A percentile compares a stretch with the other conserved stretches of the same genome.
Conservation (phyloP, 352 stramenopile genomes). For the Phytophthora sp. region DNA sequence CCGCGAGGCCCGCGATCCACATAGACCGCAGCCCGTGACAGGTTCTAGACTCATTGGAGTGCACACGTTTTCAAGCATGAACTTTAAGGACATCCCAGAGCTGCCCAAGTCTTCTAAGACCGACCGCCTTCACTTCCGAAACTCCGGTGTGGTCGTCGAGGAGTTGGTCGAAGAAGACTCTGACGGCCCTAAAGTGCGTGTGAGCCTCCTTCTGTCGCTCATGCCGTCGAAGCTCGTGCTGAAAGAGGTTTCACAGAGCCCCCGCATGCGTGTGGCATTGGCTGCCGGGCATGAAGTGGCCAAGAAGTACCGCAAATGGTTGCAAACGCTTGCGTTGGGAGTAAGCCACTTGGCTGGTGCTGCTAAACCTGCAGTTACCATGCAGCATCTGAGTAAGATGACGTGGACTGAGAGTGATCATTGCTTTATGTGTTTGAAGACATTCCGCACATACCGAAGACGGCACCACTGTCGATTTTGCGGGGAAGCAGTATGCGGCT, state of each 20-base stretch:
- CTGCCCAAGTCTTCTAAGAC: slow-evolving; percentile 53
- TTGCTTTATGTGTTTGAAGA: slow-evolving; percentile 67
- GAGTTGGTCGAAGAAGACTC: slow-evolving; percentile 31
- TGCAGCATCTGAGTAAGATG: slow-evolving; percentile 36
- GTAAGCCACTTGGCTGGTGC: slow-evolving; percentile 49
- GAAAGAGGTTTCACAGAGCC: slow-evolving; percentile 42
- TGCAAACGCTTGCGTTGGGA: slow-evolving; percentile 45
- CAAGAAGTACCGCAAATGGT: slow-evolving; percentile 66
- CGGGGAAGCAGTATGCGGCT: slow-evolving; percentile 63
- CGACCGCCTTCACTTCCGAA: slow-evolving; percentile 60
- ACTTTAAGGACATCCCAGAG: slow-evolving; percentile 67
- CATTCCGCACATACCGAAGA: slow-evolving; percentile 59
- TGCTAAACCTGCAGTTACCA: slow-evolving; percentile 24
- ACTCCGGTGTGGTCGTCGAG: slow-evolving; percentile 62
- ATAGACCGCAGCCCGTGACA: slow-evolving; percentile 13
- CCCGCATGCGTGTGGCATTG: slow-evolving; percentile 36
- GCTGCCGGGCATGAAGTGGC: slow-evolving; percentile 28
- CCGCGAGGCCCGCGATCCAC: slow-evolving; percentile 20
- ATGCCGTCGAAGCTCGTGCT: slow-evolving; percentile 51
- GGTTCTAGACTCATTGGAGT: slow-evolving; percentile 48
- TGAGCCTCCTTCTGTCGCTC: slow-evolving; percentile 65
- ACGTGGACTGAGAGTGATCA: slow-evolving; percentile 58
- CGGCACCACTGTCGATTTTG: slow-evolving; percentile 79
- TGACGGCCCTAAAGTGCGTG: slow-evolving; percentile 40
- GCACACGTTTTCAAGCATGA: slow-evolving; percentile 64